Percentiles rank a stretch among this genome's conserved stretches.
Evolutionary conservation across 2,329 filamentous ascomycete species (phyloP).

Genomic region (Escovopsis sp.): DNA sequence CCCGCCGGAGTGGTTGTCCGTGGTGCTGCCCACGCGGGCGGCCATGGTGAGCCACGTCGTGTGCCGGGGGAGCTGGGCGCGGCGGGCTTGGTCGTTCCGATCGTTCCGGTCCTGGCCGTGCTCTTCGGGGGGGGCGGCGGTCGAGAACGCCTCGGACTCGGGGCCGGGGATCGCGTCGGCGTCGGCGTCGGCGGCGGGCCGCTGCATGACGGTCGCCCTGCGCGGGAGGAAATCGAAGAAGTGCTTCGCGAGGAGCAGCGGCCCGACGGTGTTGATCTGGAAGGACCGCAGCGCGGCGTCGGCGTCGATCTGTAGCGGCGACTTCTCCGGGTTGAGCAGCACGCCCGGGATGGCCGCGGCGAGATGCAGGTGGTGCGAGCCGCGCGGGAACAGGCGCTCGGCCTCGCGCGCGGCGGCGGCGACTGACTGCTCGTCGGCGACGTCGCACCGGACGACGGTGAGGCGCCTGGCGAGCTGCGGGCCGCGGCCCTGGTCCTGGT

Average conservation of each 20-base stretch:
- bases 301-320: conserved; percentile 48
- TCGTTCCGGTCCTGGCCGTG: no score
- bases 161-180: no score
- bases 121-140: no score
- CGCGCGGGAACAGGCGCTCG: conserved; percentile 34
- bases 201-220: conserved; percentile 25
- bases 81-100: not conserved
- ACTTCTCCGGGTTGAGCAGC: conserved; percentile 53
- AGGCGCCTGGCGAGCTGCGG: conserved; percentile 19
- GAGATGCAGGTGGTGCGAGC: conserved; percentile 47
- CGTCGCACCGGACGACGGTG: conserved; percentile 27
- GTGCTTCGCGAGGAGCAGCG: conserved; percentile 63
- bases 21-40: conserved; percentile 60
- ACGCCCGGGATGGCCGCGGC: conserved; percentile 57
- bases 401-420: conserved; percentile 37
- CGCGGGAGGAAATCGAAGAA: conserved; percentile 55
- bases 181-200: not conserved
- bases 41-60: conserved; percentile 63
- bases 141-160: no score
- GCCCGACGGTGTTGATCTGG: conserved; percentile 57
- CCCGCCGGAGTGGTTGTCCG: conserved; percentile 58
- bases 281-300: conserved; percentile 52
- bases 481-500: not conserved
- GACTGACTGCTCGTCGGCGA: conserved; percentile 48
- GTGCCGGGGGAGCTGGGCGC: conserved; percentile 27